Conservation (phyloP, 2,329 filamentous ascomycete genomes). For the Salinomyces thailandicus region DNA sequence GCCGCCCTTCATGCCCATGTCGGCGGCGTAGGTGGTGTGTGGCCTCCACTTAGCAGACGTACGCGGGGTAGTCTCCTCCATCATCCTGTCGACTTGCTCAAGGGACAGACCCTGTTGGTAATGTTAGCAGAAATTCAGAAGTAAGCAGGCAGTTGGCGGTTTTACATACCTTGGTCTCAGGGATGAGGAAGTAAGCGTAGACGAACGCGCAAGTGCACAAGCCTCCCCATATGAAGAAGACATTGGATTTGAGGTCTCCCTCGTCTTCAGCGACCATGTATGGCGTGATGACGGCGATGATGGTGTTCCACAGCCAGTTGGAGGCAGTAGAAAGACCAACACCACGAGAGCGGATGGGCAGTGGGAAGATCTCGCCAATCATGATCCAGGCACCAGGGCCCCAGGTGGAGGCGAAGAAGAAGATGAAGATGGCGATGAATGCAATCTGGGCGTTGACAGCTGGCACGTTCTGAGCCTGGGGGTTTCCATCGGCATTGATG, state of each 20-base stretch:
- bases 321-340: slow-evolving; percentile 77
- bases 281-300: slow-evolving; percentile 39
- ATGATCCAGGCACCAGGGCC: slow-evolving; percentile 62
- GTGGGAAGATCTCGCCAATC: slow-evolving; percentile 82
- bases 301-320: slow-evolving; percentile 68
- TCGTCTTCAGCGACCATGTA: slow-evolving; percentile 54
- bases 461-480: slow-evolving; percentile 35
- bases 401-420: slow-evolving; percentile 86
- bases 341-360: slow-evolving; percentile 79
- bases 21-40: slow-evolving; percentile 25
- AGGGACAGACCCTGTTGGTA: slow-evolving; percentile 66
- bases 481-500: slow-evolving; percentile 31
- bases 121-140: slow-evolving; percentile 19
- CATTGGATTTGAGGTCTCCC: slow-evolving; percentile 39
- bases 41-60: slow-evolving; percentile 57
- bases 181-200: slow-evolving; percentile 64
- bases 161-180: slow-evolving; percentile 22
- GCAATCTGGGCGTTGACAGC: slow-evolving; percentile 59
- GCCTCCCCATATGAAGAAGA: slow-evolving; percentile 35
- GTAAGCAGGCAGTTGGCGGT: too few relatives aligned
- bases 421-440: slow-evolving; percentile 88
- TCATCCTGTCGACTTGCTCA: slow-evolving; percentile 77
- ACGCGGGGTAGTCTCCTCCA: slow-evolving; percentile 72
- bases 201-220: slow-evolving; percentile 38
- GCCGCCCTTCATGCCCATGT: slow-evolving; percentile 24